Percentiles rank a stretch among this genome's conserved stretches.
phyloP scores from a whole-genome alignment of 2,329 filamentous ascomycete genomes.

The Trichoderma harzianum region DNA sequence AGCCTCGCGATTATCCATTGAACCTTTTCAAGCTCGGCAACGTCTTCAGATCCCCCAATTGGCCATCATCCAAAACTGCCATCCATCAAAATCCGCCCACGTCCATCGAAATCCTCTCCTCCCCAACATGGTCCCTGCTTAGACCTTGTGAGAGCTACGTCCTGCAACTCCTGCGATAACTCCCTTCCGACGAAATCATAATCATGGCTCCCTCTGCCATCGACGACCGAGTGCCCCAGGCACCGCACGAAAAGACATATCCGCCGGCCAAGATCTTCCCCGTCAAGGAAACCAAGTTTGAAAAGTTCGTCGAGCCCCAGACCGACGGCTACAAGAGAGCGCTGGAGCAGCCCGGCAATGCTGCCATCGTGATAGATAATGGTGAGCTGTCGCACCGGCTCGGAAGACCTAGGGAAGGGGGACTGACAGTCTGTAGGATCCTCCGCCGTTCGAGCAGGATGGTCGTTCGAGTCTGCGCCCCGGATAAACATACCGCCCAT shows the following conservation, averaged over 20 bases:
- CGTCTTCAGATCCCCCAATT: constrained; percentile 27
- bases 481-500: constrained; percentile 80
- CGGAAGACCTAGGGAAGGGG: not conserved
- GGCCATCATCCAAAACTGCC: constrained; percentile 22
- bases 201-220: constrained; percentile 54
- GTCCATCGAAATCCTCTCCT: not conserved
- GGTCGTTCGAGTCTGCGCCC: constrained; percentile 87
- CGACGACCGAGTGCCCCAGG: constrained; percentile 40
- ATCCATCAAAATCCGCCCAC: not conserved
- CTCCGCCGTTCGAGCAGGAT: constrained; percentile 84
- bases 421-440: constrained; percentile 59
- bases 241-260: constrained; percentile 41
- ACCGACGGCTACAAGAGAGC: constrained; percentile 70
- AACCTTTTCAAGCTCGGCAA: constrained; percentile 24
- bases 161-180: not conserved
- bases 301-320: constrained; percentile 51
- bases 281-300: constrained; percentile 61
- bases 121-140: constrained; percentile 15
- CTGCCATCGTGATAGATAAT: constrained; percentile 96
- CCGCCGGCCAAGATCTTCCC: constrained; percentile 56
- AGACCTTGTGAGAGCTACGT: constrained; percentile 8
- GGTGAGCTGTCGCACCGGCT: constrained; percentile 49
- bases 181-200: constrained; percentile 33
- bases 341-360: constrained; percentile 53
- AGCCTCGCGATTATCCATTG: constrained; percentile 31